Base-by-base conservation (phyloP, 2,329 filamentous ascomycete genomes). In the Ophiostoma sp. region DNA sequence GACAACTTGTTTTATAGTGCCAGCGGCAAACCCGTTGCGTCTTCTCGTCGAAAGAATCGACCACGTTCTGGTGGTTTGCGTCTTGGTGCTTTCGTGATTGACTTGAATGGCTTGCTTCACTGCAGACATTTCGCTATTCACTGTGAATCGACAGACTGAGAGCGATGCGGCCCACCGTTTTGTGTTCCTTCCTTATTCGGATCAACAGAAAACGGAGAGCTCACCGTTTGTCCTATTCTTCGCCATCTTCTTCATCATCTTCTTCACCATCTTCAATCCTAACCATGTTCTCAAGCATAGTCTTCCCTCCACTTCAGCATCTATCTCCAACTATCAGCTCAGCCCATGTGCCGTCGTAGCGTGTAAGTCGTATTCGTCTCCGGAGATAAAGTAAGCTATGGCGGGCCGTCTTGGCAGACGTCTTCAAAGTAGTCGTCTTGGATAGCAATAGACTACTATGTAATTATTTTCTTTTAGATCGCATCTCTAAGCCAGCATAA, bases 351-450 rank as follows among this genome's bases (percentile, higher is more conserved):
- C 10, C 23, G 23, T 27, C 4, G 23, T 17, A n/a, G 10, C 52
- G 52, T 57, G 52, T 57, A 57, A 57, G 52, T 57, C 52, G 52
- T 57, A 57, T 57, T 57, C 52, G 52, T 57, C 52, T 57, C 52
- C 52, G 52, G 52, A 31, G 52, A 57, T 27, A 57, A 57, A 57
- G 52, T 57, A 57, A 57, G 52, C 52, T 57, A 31, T 57, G 52
- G 52, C 23, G 52, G 52, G 23, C n/a, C 52, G 10, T 4, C 5
- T 57, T 57, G n/a, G 41, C 13, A 44, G 44, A 48, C 20, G 44
- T 48, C 44, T n/a, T 20, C 17, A 48, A 48, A 31, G 27, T 31
- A 31, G 27, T 3, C 27, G 27, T 31, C 27, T 31, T 31, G 27
- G 3, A 31, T 31, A 31, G 27, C 27, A 31, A 10, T 41, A 39